Conservation (phyloP, 352 stramenopile species). For the Phytophthora brassicae region DNA sequence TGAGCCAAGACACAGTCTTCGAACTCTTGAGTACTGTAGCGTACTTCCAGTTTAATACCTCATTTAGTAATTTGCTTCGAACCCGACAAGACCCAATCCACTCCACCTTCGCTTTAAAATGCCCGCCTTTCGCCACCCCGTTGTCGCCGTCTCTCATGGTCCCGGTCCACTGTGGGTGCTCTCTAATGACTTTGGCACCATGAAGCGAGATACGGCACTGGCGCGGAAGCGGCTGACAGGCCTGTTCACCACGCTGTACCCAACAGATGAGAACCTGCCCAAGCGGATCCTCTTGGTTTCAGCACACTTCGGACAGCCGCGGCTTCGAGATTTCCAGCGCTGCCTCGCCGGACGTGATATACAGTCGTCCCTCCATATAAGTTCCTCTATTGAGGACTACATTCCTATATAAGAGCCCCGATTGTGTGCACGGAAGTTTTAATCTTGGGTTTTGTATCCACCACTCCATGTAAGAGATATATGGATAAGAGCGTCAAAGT, state of each 20-base stretch:
- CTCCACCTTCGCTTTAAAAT: neutral
- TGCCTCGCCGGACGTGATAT: conserved; percentile 64
- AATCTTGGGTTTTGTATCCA: no score
- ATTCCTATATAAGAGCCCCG: no score
- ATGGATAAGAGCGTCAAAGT: no score
- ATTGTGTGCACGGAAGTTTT: no score
- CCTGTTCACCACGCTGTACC: conserved; percentile 40
- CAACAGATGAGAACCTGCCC: conserved; percentile 36
- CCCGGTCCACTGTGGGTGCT: conserved; percentile 53
- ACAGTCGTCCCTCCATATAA: no score
- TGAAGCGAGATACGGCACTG: conserved; percentile 16
- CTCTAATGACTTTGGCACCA: conserved; percentile 26
- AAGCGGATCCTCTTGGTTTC: conserved; percentile 81
- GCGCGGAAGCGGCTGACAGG: conserved; percentile 12
- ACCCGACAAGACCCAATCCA: neutral
- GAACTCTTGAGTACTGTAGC: no score
- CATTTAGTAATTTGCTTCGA: conserved; percentile 28
- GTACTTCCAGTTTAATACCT: neutral
- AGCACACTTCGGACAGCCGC: conserved; percentile 64
- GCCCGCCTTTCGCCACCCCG: conserved; percentile 29
- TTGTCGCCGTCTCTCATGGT: conserved; percentile 48
- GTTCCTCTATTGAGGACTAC: no score
- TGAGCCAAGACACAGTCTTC: no score
- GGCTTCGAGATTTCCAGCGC: conserved; percentile 52
- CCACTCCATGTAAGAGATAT: no score